A percentile compares a stretch with the other conserved stretches of the same genome.
Evolutionary conservation across 2,329 filamentous ascomycete species (phyloP).

Genomic region (Exophiala sp.): DNA sequence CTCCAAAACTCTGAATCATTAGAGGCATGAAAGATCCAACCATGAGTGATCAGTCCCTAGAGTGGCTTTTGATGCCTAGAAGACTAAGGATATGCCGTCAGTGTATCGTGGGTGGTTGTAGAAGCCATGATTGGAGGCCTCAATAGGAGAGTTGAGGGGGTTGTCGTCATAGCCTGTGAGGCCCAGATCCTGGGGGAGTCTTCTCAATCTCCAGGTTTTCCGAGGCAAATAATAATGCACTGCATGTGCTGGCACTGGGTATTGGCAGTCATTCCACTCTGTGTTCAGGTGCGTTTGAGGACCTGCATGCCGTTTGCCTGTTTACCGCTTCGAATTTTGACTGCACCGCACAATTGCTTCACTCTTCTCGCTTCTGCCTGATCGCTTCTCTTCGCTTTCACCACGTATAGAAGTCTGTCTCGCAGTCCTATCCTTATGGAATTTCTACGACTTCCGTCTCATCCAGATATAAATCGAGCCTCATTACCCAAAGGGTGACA

Average conservation of each 20-base stretch:
- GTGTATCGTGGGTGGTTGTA: no score
- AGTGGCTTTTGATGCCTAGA: no score
- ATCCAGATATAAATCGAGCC: slow-evolving; percentile 19
- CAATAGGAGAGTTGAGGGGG: no score
- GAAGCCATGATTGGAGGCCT: no score
- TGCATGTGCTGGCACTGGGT: slow-evolving; percentile 11
- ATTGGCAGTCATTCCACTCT: background rate
- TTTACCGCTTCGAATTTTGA: background rate
- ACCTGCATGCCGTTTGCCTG: no score
- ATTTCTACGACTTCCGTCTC: slow-evolving; percentile 20
- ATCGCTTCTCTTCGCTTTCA: background rate
- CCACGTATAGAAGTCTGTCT: background rate
- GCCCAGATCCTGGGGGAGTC: no score
- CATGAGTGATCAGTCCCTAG: no score
- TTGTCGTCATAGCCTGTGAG: no score
- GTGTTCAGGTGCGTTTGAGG: no score
- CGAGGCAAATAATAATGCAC: background rate
- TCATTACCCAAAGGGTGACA: slow-evolving; percentile 25
- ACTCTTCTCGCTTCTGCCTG: background rate
- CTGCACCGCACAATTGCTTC: background rate
- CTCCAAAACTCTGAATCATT: background rate
- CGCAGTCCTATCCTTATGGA: slow-evolving; percentile 18
- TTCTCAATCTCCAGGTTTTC: no score
- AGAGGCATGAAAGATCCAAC: no score
- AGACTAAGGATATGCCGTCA: no score